A percentile compares a stretch with the other conserved stretches of the same genome.
Conservation (phyloP, 306 rosid genomes). For the Cucurbita maxima region DNA sequence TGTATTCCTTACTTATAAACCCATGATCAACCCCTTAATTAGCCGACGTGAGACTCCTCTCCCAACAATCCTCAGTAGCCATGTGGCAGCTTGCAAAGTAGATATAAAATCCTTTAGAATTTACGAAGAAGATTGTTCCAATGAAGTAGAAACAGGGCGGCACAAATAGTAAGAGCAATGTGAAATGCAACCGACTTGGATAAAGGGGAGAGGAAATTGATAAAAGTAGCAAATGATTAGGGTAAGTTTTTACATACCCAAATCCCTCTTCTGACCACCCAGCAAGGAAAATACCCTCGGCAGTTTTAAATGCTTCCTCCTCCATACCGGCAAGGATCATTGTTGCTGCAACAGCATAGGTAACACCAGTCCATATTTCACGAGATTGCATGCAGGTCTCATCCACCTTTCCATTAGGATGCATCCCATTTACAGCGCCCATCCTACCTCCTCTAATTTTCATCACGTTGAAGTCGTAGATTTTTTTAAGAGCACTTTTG, state of each 20-base stretch:
- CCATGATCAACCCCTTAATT: too few relatives aligned
- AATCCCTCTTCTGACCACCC: conserved; percentile 98
- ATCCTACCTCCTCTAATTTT: conserved; percentile 78
- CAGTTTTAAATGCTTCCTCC: conserved; percentile 78
- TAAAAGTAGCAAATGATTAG: not conserved
- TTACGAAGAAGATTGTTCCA: not conserved
- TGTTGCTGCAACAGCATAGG: conserved; percentile 83
- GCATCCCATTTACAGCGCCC: conserved; percentile 99
- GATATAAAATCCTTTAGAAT: not conserved
- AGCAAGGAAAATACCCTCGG: conserved; percentile 76
- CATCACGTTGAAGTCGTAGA: conserved; percentile 88
- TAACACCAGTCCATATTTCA: conserved; percentile 96
- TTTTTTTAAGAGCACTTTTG: conserved; percentile 62
- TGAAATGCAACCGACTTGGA: not conserved
- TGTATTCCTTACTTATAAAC: too few relatives aligned
- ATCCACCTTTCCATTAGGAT: conserved; percentile 82
- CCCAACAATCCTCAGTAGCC: too few relatives aligned
- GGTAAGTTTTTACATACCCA: conserved; percentile 43
- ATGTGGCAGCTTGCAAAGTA: not conserved
- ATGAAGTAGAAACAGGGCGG: not conserved
- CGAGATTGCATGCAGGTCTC: conserved; percentile 99
- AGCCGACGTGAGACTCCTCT: too few relatives aligned
- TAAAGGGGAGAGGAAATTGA: not conserved
- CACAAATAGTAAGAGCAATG: not conserved
- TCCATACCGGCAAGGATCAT: conserved; percentile 95